Evolutionary conservation across 495 filamentous ascomycete genomes (phyloP), one percentile per base, ranked within the genome.

Genomic region (Penicilliopsis zonata): DNA sequence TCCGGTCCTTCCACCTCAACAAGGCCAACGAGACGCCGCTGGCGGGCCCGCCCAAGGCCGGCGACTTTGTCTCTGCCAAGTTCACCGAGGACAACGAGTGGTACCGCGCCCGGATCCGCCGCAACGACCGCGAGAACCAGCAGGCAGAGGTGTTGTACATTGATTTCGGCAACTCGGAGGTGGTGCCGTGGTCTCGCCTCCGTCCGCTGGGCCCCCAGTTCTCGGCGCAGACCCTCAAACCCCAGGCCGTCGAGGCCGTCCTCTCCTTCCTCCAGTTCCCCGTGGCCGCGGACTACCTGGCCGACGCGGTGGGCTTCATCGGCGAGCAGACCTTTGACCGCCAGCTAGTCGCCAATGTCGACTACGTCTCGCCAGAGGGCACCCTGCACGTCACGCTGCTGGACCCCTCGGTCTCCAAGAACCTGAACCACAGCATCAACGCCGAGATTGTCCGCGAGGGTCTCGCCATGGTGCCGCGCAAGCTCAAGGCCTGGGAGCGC

Each of bases 121-220:
- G 88, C 41, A 93, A 94, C 57, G 90, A 99, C 55, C 86, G 90
- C 38, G 70, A 82, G 21, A 77, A 77, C 41, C 80, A 92, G 64
- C 74, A 79, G 40, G 80, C 86, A 8, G 87, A 96, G 56, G 76
- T 99, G 4, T 53, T 87, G 9, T 99, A 94, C 61, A 74, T 96
- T 40, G 92, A 99, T 59, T 99, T 88, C 54, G 92, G 92, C 38
- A 96, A 99, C 67, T 77, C 74, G 13, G 92, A 96, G 61, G 72
- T 73, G 45, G 61, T 88, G 21, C 76, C 86, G 2, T 96, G 86
- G 84, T 73, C 74, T 7, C 63, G 65, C 28, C 75, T 99, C 15
- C 79, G 90, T 14, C 72, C 87, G 17, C 68, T 96, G 18, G 68
- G 69, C 30, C 75, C 82, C 4, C 79, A 87, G 49, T 96, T 94